Evolutionary conservation across 2,329 filamentous ascomycete species (phyloP), one percentile per base, ranked within the genome.

Genomic region (Hypoxylon sp.): DNA sequence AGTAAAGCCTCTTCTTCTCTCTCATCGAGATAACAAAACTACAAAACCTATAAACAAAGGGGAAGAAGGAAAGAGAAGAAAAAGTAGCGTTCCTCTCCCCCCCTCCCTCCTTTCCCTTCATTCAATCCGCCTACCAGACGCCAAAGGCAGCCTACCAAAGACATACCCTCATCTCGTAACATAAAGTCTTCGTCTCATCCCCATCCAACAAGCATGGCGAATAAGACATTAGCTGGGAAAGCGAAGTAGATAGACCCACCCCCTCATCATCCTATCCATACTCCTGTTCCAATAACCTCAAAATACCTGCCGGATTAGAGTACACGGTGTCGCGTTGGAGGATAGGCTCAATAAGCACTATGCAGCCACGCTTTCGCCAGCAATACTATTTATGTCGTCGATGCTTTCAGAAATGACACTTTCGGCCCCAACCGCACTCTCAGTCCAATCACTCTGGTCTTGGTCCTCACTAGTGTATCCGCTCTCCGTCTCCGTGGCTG

Each of bases 371-470:
- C 77, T 76, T 30, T 80, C 76, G 10, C 69, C 75, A 9, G 75
- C 67, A 60, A 77, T 68, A 57, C 77, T 75, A 34, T 78, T 73
- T 13, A 70, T 65, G 64, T 77, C 72, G n/a, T 64, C 73, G n/a
- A 76, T 66, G 57, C 74, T 75, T 66, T 77, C 74, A 19, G 75
- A 74, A 10, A 76, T 73, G 28, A 75, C 59, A 41, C 74, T 77
- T 11, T 72, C 70, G 11, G 38, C 64, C 5, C 67, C 60, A 36
- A 63, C 56, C 5, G 62, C 64, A 14, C 68, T 75, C 25, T 68
- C 73, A 10, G 72, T 64, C 28, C 82, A 86, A 62, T 86, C 82
- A 65, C 84, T 86, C 28, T 76, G 79, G 25, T 75, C 78, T 45
- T 82, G 70, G 34, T 74, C 74, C n/a, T 81, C 81, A 51, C 80